Evolutionary conservation across 805 yeast genomes (phyloP).

Genomic region (Pichia eremophila): DNA sequence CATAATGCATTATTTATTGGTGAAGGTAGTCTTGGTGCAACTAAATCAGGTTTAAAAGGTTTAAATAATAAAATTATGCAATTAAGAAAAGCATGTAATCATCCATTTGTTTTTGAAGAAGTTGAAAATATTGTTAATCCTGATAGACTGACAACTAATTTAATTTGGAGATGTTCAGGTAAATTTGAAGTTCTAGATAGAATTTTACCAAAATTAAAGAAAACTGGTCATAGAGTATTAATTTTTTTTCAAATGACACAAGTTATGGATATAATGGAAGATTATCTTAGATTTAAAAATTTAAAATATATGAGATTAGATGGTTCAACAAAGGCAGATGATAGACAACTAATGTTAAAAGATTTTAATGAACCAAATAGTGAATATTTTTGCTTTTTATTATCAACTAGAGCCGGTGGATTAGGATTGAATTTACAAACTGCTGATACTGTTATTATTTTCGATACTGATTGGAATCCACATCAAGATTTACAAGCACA

Average conservation of each 20-base stretch:
- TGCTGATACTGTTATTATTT: slow-evolving; percentile 79
- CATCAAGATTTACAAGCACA: slow-evolving; percentile 89
- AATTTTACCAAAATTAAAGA: slow-evolving; percentile 64
- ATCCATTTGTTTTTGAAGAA: slow-evolving; percentile 80
- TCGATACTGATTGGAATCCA: slow-evolving; percentile 88
- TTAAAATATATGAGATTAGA: slow-evolving; percentile 70
- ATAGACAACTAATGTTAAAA: slow-evolving; percentile 66
- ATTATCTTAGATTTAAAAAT: slow-evolving; percentile 55
- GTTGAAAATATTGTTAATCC: slow-evolving; percentile 67
- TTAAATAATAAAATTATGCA: slow-evolving; percentile 80
- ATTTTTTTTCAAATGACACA: slow-evolving; percentile 86
- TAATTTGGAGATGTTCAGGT: slow-evolving; percentile 70
- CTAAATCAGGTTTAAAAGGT: slow-evolving; percentile 64
- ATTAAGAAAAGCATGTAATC: slow-evolving; percentile 75
- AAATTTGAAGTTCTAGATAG: slow-evolving; percentile 74
- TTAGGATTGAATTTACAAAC: slow-evolving; percentile 79
- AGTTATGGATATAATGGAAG: slow-evolving; percentile 87
- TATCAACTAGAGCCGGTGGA: slow-evolving; percentile 87
- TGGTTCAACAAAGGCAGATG: slow-evolving; percentile 80
- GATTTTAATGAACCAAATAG: slow-evolving; percentile 67
- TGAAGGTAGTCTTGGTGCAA: slow-evolving; percentile 44
- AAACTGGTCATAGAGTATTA: slow-evolving; percentile 67
- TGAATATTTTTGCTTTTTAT: slow-evolving; percentile 66
- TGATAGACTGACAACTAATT: slow-evolving; percentile 48
- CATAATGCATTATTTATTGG: slow-evolving; percentile 62